Evolutionary conservation across 2,329 filamentous ascomycete genomes (phyloP).

Genomic region (Clonostachys solani): DNA sequence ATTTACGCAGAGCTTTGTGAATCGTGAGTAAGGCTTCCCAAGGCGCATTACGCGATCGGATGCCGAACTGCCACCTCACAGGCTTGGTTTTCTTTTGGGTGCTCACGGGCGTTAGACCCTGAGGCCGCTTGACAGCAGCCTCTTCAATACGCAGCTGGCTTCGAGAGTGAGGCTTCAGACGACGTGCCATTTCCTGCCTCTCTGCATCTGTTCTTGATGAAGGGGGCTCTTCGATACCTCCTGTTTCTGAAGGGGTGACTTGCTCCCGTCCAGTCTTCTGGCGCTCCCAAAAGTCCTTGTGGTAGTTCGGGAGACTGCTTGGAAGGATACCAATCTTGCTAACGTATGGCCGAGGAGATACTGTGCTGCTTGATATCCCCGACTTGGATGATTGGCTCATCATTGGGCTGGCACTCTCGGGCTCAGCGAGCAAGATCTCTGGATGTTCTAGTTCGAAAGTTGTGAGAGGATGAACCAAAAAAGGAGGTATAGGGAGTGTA

Average conservation of each 20-base stretch:
- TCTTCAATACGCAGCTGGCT: constrained; percentile 67
- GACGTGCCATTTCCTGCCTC: constrained; percentile 74
- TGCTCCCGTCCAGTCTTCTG: constrained; percentile 48
- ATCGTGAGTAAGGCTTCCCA: constrained; percentile 94
- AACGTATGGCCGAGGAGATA: constrained; percentile 52
- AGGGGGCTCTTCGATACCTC: constrained; percentile 40
- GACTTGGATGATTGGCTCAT: constrained; percentile 53
- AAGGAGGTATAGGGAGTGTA: constrained; percentile 13
- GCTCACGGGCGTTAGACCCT: constrained; percentile 58
- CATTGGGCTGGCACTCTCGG: constrained; percentile 41
- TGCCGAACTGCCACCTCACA: constrained; percentile 97
- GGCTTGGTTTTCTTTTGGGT: constrained; percentile 70
- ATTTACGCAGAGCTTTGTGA: constrained; percentile 83
- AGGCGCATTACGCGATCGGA: constrained; percentile 87
- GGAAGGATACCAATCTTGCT: constrained; percentile 91
- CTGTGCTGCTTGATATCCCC: constrained; percentile 41
- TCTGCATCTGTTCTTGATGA: constrained; percentile 63
- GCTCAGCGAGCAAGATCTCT: constrained; percentile 24
- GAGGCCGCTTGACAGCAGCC: constrained; percentile 47
- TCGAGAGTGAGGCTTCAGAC: constrained; percentile 81
- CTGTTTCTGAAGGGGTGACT: constrained; percentile 32
- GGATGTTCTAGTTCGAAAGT: constrained; percentile 20
- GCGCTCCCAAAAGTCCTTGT: constrained; percentile 84
- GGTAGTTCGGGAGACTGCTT: constrained; percentile 85
- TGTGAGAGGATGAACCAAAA: not conserved